A percentile compares a stretch with the other conserved stretches of the same genome.
phyloP scores from a whole-genome alignment of 495 filamentous ascomycete genomes.

The Aspergillus sclerotioniger region DNA sequence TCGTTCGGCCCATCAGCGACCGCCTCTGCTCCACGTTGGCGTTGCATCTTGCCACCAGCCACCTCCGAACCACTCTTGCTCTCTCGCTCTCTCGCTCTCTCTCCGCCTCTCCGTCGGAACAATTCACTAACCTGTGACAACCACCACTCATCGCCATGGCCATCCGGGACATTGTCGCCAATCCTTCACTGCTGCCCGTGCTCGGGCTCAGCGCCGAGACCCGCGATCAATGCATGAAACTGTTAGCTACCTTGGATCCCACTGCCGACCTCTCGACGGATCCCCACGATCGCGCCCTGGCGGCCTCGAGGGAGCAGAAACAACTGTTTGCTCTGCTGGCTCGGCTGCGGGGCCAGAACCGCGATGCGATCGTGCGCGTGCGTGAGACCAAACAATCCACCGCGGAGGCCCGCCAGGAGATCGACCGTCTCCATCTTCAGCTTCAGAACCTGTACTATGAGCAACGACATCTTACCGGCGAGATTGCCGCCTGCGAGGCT shows the following conservation, averaged over 20 bases:
- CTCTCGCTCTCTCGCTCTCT: not conserved
- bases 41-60: constrained; percentile 1
- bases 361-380: constrained; percentile 73
- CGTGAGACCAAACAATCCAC: constrained; percentile 85
- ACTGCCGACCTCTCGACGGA: constrained; percentile 37
- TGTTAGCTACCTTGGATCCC: constrained; percentile 61
- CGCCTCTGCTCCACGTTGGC: constrained; percentile 21
- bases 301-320: constrained; percentile 76
- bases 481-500: constrained; percentile 86
- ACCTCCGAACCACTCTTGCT: not conserved
- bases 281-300: constrained; percentile 52
- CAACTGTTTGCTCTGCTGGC: constrained; percentile 74
- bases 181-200: constrained; percentile 67
- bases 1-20: constrained; percentile 14
- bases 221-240: constrained; percentile 68
- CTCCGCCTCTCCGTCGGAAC: constrained; percentile 7
- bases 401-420: constrained; percentile 82
- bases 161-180: constrained; percentile 62
- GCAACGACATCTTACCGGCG: constrained; percentile 82
- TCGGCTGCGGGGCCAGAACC: constrained; percentile 78
- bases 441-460: constrained; percentile 97
- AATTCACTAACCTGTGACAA: constrained; percentile 9
- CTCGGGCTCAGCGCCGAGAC: constrained; percentile 67
- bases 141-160: constrained; percentile 36
- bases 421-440: constrained; percentile 87